Conservation (phyloP, 2,329 filamentous ascomycete species). For the Penicillium rolfsii region DNA sequence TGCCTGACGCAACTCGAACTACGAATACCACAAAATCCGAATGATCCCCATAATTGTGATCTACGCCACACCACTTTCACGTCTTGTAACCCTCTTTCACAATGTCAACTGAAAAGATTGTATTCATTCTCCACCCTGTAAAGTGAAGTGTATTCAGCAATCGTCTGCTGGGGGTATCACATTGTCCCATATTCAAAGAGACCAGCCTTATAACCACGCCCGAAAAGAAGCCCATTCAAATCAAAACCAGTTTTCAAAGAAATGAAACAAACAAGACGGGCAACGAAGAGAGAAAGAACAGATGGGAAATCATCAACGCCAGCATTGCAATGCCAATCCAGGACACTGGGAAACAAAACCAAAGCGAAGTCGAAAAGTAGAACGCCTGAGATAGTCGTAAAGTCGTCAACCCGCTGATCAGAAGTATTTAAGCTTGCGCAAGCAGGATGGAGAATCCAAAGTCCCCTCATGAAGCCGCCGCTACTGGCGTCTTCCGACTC, state of each 20-base stretch:
- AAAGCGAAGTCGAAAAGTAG: conserved; percentile 7
- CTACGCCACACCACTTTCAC: not conserved
- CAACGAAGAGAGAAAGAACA: conserved; percentile 7
- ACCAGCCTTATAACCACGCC: conserved; percentile 23
- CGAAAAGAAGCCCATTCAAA: not conserved
- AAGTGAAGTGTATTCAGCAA: conserved; percentile 10
- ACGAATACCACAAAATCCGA: too few species aligned
- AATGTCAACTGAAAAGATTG: not conserved
- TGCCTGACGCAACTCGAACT: too few species aligned
- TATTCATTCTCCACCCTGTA: conserved; percentile 18
- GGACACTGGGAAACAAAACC: not conserved
- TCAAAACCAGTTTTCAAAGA: conserved; percentile 9
- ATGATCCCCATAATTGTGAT: not conserved
- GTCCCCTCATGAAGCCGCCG: conserved; percentile 10
- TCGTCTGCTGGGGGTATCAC: conserved; percentile 37
- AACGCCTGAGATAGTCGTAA: conserved; percentile 26
- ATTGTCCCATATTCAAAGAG: conserved; percentile 31
- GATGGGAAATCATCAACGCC: conserved; percentile 20
- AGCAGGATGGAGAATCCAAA: not conserved
- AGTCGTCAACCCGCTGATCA: conserved; percentile 20
- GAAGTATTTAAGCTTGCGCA: not conserved
- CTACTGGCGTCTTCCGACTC: conserved; percentile 24
- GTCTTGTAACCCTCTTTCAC: not conserved
- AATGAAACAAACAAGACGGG: conserved; percentile 1
- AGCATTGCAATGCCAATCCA: conserved; percentile 13